These are phyloP conservation scores for Buxus sempervirens DNA, from an alignment of 164 flowering plant genomes.

Conservation along the genomic window DNA sequence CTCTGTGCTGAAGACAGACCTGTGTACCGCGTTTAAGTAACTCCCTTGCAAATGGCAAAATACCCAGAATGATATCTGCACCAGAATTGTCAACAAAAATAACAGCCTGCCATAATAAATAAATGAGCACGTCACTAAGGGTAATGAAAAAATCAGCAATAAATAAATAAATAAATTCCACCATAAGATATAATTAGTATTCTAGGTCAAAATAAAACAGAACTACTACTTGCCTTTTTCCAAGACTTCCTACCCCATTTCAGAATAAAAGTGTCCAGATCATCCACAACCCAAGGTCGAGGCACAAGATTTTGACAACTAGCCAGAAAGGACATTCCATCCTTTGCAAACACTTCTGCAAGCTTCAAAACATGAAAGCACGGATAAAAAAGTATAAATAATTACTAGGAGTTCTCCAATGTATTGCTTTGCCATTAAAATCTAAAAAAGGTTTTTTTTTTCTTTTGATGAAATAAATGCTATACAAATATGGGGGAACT, in stretches of 20 bases:
- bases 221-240: constrained; percentile 65
- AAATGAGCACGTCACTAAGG: constrained; percentile 17
- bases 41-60: constrained; percentile 94
- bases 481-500: no score
- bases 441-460: no score
- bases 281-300: constrained; percentile 99
- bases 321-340: constrained; percentile 96
- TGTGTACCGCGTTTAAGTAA: constrained; percentile 77
- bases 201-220: background rate
- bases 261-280: constrained; percentile 63
- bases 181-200: background rate
- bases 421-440: background rate
- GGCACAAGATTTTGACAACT: constrained; percentile 87
- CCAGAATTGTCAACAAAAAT: constrained; percentile 94
- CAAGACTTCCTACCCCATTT: constrained; percentile 81
- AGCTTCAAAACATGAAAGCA: constrained; percentile 57
- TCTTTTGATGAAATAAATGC: no score
- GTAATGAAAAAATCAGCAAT: background rate
- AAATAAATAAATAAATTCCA: background rate
- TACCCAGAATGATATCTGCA: constrained; percentile 94
- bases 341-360: constrained; percentile 94
- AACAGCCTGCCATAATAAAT: constrained; percentile 56
- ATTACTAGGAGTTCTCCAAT: background rate
- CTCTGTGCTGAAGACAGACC: constrained; percentile 42
- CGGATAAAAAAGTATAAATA: background rate